Conservation (phyloP, 371 early-diverging fungal species). For the Rhizopus microsporus region DNA sequence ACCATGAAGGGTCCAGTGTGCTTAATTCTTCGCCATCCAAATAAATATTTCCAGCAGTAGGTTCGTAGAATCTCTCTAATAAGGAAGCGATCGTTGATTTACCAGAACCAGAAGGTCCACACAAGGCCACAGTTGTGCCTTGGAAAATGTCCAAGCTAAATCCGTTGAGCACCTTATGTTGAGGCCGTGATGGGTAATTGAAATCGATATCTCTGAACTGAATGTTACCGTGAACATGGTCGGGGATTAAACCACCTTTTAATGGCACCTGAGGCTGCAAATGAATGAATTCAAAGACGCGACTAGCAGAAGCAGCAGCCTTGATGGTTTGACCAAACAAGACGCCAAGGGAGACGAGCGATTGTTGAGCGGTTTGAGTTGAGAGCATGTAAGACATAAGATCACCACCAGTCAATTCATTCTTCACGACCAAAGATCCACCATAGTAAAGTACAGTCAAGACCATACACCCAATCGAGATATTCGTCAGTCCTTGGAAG, state of each 20-base stretch:
- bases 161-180: conserved; percentile 59
- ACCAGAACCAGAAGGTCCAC: conserved; percentile 67
- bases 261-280: conserved; percentile 49
- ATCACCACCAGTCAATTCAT: conserved; percentile 69
- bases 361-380: conserved; percentile 75
- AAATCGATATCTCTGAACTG: conserved; percentile 71
- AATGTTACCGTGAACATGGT: conserved; percentile 48
- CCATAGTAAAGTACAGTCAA: conserved; percentile 76
- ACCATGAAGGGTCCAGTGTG: conserved; percentile 59
- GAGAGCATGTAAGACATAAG: conserved; percentile 79
- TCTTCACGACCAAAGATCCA: conserved; percentile 67
- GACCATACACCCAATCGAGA: conserved; percentile 71
- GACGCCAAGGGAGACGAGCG: conserved; percentile 71
- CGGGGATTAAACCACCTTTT: conserved; percentile 45
- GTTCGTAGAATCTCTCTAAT: conserved; percentile 72
- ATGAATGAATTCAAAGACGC: conserved; percentile 74
- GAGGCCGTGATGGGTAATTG: conserved; percentile 64
- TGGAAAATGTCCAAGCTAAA: conserved; percentile 65
- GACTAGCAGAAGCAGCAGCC: conserved; percentile 60
- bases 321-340: conserved; percentile 80
- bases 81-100: conserved; percentile 74
- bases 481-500: conserved; percentile 76
- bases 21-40: conserved; percentile 60
- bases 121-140: conserved; percentile 66
- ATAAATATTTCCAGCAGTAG: conserved; percentile 52